Evolutionary conservation across 2,329 filamentous ascomycete species (phyloP).

Genomic region (Zelopaecilomyces penicillatus): DNA sequence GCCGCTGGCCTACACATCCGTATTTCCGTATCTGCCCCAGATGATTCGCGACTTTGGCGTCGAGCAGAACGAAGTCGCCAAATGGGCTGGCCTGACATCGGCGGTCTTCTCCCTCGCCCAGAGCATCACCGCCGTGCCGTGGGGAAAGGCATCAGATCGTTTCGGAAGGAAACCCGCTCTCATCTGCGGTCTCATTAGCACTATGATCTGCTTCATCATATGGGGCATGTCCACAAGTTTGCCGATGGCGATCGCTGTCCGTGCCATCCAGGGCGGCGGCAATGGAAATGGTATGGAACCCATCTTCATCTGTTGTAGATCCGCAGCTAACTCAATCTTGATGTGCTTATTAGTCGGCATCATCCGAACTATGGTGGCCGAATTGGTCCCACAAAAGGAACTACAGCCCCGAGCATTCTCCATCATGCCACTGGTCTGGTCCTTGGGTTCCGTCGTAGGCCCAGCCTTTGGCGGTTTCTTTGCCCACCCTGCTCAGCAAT

Average conservation of each 20-base stretch:
- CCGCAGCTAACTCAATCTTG: not conserved
- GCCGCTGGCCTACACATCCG: slow-evolving; percentile 62
- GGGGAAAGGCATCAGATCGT: slow-evolving; percentile 68
- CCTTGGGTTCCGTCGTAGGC: slow-evolving; percentile 77
- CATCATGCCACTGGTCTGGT: slow-evolving; percentile 88
- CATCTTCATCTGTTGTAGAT: not conserved
- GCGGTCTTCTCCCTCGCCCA: slow-evolving; percentile 66
- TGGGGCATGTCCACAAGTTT: slow-evolving; percentile 80
- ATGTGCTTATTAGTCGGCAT: slow-evolving; percentile 58
- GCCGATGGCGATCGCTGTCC: slow-evolving; percentile 67
- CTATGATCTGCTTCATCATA: slow-evolving; percentile 70
- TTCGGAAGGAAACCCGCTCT: slow-evolving; percentile 80
- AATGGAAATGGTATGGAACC: slow-evolving; percentile 66
- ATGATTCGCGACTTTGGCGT: slow-evolving; percentile 78
- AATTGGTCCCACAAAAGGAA: slow-evolving; percentile 80
- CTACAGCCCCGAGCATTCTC: slow-evolving; percentile 85
- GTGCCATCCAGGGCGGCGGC: slow-evolving; percentile 70
- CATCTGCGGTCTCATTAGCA: slow-evolving; percentile 62
- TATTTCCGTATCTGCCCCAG: slow-evolving; percentile 64
- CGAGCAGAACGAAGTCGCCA: slow-evolving; percentile 61
- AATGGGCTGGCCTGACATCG: slow-evolving; percentile 70
- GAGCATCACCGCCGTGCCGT: slow-evolving; percentile 61
- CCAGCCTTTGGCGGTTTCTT: slow-evolving; percentile 82
- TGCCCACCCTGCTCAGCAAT: slow-evolving; percentile 68
- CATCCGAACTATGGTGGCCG: slow-evolving; percentile 82